Percentiles rank a stretch among this genome's conserved stretches.
Evolutionary conservation across 768 basidiomycete genomes (phyloP).

Genomic region (Agrocybe chaxingu): DNA sequence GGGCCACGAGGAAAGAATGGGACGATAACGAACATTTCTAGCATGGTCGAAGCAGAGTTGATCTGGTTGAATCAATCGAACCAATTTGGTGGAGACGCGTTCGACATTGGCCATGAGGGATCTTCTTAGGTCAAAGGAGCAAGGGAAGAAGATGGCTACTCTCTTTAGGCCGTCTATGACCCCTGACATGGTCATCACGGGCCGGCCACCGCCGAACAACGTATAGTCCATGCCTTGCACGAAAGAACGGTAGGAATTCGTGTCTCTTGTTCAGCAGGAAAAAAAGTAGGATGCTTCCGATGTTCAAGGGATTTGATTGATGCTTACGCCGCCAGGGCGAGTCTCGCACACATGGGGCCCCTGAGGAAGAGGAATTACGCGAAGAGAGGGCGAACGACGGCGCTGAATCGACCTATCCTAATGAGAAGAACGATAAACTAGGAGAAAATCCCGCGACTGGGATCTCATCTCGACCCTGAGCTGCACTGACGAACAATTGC

Average conservation of each 20-base stretch:
- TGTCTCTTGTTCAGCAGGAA: not conserved
- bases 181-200: not conserved
- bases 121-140: constrained; percentile 10
- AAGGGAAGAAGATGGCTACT: not conserved
- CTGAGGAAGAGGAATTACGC: no score
- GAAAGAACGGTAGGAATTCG: no score
- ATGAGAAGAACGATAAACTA: no score
- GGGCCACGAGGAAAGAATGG: constrained; percentile 7
- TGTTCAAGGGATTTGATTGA: not conserved
- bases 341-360: not conserved
- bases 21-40: constrained; percentile 9
- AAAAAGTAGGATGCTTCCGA: not conserved
- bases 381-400: no score
- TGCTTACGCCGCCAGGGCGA: not conserved
- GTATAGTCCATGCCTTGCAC: no score
- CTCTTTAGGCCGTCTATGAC: constrained; percentile 3
- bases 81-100: constrained; percentile 12
- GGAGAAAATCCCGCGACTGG: no score
- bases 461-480: no score
- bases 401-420: no score
- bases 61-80: constrained; percentile 11
- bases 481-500: no score
- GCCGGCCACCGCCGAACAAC: constrained; percentile 7
- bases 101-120: constrained; percentile 7
- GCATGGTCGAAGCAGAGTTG: constrained; percentile 14